These are phyloP conservation scores for Paspalum vaginatum DNA, from an alignment of 176 grass and related monocot species.

Conservation along the genomic window DNA sequence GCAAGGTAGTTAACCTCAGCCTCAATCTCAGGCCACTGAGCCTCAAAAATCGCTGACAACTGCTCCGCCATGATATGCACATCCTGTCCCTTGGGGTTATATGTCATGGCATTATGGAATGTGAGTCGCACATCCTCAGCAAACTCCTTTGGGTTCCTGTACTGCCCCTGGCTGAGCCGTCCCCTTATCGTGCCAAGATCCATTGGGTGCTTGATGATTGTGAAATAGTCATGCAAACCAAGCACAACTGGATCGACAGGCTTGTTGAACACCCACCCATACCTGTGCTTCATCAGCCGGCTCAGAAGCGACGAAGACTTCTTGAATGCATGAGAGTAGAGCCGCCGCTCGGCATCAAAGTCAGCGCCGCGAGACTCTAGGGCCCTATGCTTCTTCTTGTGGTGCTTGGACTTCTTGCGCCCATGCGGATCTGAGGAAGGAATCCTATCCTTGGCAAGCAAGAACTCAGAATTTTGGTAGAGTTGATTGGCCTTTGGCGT, in stretches of 20 bases:
- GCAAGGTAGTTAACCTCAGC: slow-evolving; percentile 69
- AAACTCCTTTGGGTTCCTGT: slow-evolving; percentile 81
- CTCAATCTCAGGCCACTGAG: slow-evolving; percentile 76
- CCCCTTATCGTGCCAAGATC: slow-evolving; percentile 89
- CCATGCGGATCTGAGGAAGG: slow-evolving; percentile 61
- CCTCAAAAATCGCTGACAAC: slow-evolving; percentile 71
- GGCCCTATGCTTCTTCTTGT: slow-evolving; percentile 61
- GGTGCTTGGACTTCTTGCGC: slow-evolving; percentile 63
- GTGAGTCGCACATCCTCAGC: slow-evolving; percentile 89
- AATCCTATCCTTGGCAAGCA: slow-evolving; percentile 87
- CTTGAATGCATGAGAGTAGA: slow-evolving; percentile 73
- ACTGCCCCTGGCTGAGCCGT: slow-evolving; percentile 63
- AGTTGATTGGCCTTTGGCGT: slow-evolving; percentile 83
- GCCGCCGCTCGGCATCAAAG: slow-evolving; percentile 50
- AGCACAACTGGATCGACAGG: slow-evolving; percentile 74
- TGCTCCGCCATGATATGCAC: slow-evolving; percentile 96
- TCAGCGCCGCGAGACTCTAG: slow-evolving; percentile 31
- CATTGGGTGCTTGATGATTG: slow-evolving; percentile 86
- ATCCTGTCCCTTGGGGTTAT: slow-evolving; percentile 93
- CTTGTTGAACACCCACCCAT: slow-evolving; percentile 94
- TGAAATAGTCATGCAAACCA: slow-evolving; percentile 81
- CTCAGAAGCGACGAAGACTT: slow-evolving; percentile 66
- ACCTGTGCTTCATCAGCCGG: slow-evolving; percentile 86
- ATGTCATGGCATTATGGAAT: slow-evolving; percentile 94
- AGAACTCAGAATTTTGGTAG: slow-evolving; percentile 79